Conservation (phyloP, 169 alveolate species). For the Ichthyophthirius multifiliis region DNA sequence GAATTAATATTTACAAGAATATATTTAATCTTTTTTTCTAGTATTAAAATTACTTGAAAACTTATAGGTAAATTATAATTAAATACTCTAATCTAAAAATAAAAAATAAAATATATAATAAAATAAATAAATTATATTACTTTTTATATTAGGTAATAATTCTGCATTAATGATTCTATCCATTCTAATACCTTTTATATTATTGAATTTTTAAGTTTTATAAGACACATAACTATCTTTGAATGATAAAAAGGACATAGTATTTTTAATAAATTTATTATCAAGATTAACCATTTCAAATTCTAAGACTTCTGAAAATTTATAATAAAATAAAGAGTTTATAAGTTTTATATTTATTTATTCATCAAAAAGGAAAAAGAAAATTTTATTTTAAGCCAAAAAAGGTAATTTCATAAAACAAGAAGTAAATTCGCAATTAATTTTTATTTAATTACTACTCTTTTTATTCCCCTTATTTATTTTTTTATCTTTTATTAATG, state of each 20-base stretch:
- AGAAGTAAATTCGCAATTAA: background rate
- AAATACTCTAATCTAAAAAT: background rate
- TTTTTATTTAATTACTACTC: background rate
- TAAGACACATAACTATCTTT: background rate
- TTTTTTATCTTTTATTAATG: background rate
- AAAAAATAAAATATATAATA: too few relatives aligned
- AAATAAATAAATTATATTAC: background rate
- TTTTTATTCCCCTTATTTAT: background rate
- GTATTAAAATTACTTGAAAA: background rate
- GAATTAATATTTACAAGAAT: slow-evolving; percentile 2
- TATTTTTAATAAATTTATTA: background rate
- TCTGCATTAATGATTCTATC: slow-evolving; percentile 10
- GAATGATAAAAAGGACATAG: slow-evolving; percentile 1
- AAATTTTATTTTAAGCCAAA: background rate
- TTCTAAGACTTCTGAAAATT: background rate
- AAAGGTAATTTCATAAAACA: background rate
- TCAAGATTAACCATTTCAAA: background rate
- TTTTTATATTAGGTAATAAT: background rate
- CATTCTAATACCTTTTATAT: background rate
- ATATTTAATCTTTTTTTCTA: background rate
- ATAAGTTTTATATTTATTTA: background rate
- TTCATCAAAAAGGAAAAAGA: background rate
- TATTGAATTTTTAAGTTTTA: background rate
- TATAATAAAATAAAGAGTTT: background rate
- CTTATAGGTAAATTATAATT: background rate